These are phyloP conservation scores for Globisporangium megalacanthum DNA, from an alignment of 352 stramenopile species.

Conservation along the genomic window DNA sequence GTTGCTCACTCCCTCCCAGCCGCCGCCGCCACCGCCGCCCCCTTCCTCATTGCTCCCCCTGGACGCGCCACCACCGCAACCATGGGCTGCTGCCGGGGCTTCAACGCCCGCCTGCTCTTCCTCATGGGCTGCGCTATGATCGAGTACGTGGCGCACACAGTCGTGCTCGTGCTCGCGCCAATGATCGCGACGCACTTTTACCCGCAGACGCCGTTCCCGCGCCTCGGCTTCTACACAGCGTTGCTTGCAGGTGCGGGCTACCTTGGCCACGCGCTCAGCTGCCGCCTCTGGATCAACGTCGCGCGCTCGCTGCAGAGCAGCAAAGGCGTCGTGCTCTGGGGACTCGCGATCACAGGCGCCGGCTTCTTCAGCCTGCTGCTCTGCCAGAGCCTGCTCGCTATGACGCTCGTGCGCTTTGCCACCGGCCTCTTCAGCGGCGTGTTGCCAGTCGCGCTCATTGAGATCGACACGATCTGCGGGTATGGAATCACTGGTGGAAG, in stretches of 20 bases:
- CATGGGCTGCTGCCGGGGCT: conserved; percentile 55
- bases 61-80: not conserved
- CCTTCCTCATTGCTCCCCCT: not conserved
- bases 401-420: conserved; percentile 70
- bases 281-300: conserved; percentile 76
- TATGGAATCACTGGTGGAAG: conserved; percentile 8
- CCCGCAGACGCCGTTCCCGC: conserved; percentile 61
- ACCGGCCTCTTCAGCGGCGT: conserved; percentile 74
- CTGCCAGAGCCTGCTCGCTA: conserved; percentile 71
- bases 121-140: conserved; percentile 76
- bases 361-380: conserved; percentile 72
- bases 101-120: conserved; percentile 71
- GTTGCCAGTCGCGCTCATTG: conserved; percentile 63
- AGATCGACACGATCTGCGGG: conserved; percentile 83
- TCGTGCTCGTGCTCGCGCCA: conserved; percentile 60
- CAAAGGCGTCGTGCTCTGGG: conserved; percentile 81
- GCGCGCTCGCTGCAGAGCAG: conserved; percentile 64
- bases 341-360: conserved; percentile 54
- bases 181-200: conserved; percentile 81
- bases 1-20: not conserved
- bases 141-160: conserved; percentile 69
- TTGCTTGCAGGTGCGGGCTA: conserved; percentile 62
- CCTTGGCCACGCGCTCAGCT: conserved; percentile 64
- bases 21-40: no score
- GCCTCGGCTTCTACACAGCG: conserved; percentile 72